A percentile compares a stretch with the other conserved stretches of the same genome.
phyloP scores from a whole-genome alignment of 2,329 filamentous ascomycete species.

The Aureobasidium sp. region DNA sequence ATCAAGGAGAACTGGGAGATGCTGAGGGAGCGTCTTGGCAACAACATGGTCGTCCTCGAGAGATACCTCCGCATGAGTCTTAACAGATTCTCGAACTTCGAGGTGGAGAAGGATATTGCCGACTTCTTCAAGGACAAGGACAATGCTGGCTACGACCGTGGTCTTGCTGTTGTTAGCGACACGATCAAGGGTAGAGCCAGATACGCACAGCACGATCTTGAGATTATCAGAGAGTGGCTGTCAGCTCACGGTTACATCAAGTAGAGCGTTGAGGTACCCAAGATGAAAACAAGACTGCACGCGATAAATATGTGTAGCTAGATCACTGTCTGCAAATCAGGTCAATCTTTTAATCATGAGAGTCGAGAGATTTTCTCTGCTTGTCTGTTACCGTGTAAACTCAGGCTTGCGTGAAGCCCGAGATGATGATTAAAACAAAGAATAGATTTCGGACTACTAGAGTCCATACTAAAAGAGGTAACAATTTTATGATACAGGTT shows the following conservation, averaged over 20 bases:
- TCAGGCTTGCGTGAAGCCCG: no score
- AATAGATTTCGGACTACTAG: no score
- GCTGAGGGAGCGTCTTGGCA: conserved; percentile 61
- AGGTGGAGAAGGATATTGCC: conserved; percentile 66
- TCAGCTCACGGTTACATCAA: conserved; percentile 46
- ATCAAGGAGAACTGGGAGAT: conserved; percentile 75
- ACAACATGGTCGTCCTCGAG: conserved; percentile 82
- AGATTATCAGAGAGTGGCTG: conserved; percentile 71
- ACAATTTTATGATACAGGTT: neutral
- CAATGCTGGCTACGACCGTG: conserved; percentile 79
- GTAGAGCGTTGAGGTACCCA: neutral
- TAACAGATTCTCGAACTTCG: conserved; percentile 65
- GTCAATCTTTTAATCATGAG: neutral
- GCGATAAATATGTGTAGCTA: neutral
- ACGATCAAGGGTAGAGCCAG: conserved; percentile 74
- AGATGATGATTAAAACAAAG: no score
- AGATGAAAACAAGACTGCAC: neutral
- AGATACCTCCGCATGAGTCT: conserved; percentile 75
- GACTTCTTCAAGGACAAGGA: conserved; percentile 82
- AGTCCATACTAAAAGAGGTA: no score
- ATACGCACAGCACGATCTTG: conserved; percentile 71
- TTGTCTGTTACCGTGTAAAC: no score
- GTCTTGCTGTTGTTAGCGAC: conserved; percentile 76
- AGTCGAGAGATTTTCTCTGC: no score
- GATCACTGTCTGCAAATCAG: neutral